Evolutionary conservation across 2,329 filamentous ascomycete species (phyloP), one percentile per base, ranked within the genome.

Genomic region (Xylariaceae sp.): DNA sequence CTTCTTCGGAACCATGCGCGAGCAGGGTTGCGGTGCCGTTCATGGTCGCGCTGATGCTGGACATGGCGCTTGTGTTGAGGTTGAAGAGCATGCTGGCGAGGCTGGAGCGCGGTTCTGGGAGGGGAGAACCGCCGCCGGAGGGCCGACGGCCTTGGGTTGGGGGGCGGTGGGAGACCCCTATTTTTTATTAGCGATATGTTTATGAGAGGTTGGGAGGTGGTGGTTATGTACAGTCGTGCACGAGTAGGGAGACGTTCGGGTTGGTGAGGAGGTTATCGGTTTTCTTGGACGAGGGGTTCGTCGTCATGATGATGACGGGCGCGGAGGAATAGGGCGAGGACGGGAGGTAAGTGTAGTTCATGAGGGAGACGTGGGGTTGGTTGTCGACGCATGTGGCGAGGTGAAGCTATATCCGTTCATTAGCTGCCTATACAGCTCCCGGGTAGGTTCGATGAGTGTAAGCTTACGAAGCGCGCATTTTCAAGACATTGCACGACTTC

Each of bases 311-410:
- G 71, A 97, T 95, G 64, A 92, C 88, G n/a, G 91, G 88, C n/a
- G 78, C 76, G 55, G 81, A 71, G 45, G 84, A 82, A 74, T 86
- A 88, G 45, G 86, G 87, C 13, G 89, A 90, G 4, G 82, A 86
- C 45, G 92, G 88, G 18, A 99, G 88, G 77, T 97, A 97, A 71
- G 94, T 97, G 79, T 97, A 97, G 80, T 96, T 97, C 94, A 99
- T 99, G 65, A 99, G 85, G 44, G 92, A 95, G 66, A 97, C 90
- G 74, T 97, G 91, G 8, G 94, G 94, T 64, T 86, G 80, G 70
- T 94, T 88, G 67, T 88, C 82, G 68, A 86, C 86, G 74, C 89
- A 95, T 58, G 94, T 99, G 68, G 94, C 92, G 56, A 99, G 88
- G 75, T 99, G 94, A 67, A 99, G 90, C 92, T 96, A 70, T 44